Percentiles rank a stretch among this genome's conserved stretches.
These are phyloP conservation scores for Phytophthora meadii DNA, from an alignment of 352 stramenopile genomes.

Conservation along the genomic window DNA sequence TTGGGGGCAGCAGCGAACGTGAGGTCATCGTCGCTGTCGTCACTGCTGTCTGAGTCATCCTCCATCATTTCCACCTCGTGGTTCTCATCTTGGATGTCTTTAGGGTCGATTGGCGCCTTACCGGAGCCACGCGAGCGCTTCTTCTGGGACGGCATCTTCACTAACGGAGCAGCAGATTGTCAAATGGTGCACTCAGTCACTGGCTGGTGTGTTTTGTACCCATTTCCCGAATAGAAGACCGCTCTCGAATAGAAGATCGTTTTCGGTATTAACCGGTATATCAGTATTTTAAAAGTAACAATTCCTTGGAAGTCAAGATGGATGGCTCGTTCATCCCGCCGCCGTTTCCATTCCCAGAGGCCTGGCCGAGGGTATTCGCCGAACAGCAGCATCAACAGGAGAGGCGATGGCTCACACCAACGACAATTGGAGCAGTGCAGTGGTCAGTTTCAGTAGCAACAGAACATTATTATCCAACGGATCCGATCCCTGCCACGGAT, in stretches of 20 bases:
- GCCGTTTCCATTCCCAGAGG: conserved; percentile 81
- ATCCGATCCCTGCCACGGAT: background rate
- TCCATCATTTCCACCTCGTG: conserved; percentile 62
- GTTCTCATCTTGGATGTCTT: conserved; percentile 15
- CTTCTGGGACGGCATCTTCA: conserved; percentile 41
- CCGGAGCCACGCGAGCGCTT: conserved; percentile 38
- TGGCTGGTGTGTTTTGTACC: conserved; percentile 12
- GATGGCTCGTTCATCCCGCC: conserved; percentile 61
- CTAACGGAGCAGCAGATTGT: conserved; percentile 5
- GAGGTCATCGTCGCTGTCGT: conserved; percentile 66
- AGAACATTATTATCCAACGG: conserved; percentile 3
- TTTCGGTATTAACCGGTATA: conserved; percentile 2
- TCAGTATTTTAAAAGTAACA: background rate
- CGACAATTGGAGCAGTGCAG: conserved; percentile 9
- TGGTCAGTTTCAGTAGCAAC: background rate
- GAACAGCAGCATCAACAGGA: conserved; percentile 38
- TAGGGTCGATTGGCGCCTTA: conserved; percentile 28
- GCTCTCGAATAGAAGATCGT: background rate
- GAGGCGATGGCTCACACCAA: conserved; percentile 59
- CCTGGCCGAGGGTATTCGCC: conserved; percentile 57
- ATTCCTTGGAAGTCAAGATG: conserved; percentile 16
- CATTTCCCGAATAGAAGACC: conserved; percentile 10
- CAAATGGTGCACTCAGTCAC: conserved; percentile 5
- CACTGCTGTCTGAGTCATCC: conserved; percentile 48
- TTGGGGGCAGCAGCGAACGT: conserved; percentile 50